Percentiles rank a stretch among this genome's conserved stretches.
Evolutionary conservation across 768 basidiomycete genomes (phyloP).

Genomic region (Lactifluus subvellereus): DNA sequence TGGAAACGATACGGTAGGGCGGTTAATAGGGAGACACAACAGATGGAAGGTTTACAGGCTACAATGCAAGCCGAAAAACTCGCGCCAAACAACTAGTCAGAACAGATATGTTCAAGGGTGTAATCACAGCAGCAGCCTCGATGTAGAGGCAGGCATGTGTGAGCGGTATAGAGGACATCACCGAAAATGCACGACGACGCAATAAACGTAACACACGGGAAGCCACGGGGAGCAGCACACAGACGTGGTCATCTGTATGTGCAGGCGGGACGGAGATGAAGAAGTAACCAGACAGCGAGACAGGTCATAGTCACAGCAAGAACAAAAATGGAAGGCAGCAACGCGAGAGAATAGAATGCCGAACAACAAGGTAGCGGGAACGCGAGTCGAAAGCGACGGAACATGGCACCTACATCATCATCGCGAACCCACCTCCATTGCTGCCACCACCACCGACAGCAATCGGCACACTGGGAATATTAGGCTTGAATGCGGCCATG

Average conservation of each 20-base stretch:
- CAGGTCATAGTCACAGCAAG: slow-evolving; percentile 8
- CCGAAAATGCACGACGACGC: neutral
- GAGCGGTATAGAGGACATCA: slow-evolving; percentile 7
- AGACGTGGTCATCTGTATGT: slow-evolving; percentile 3
- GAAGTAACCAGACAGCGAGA: neutral
- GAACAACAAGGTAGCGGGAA: neutral
- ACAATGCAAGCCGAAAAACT: slow-evolving; percentile 10
- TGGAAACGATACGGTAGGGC: neutral
- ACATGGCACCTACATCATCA: slow-evolving; percentile 32
- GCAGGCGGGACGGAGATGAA: slow-evolving; percentile 8
- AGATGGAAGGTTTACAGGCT: slow-evolving; percentile 12
- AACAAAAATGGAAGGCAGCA: neutral
- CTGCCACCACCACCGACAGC: slow-evolving; percentile 36
- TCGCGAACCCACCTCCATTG: slow-evolving; percentile 34
- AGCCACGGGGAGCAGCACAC: neutral
- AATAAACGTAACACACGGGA: neutral
- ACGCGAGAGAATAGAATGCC: neutral
- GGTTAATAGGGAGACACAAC: slow-evolving; percentile 2
- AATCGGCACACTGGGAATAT: slow-evolving; percentile 33
- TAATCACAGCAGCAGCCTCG: slow-evolving; percentile 9
- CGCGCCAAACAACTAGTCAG: slow-evolving; percentile 17
- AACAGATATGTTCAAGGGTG: slow-evolving; percentile 13
- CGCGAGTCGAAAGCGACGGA: too few species aligned
- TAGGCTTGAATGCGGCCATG: slow-evolving; percentile 33
- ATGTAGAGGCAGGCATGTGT: slow-evolving; percentile 1